A percentile compares a stretch with the other conserved stretches of the same genome.
Conservation (phyloP, 2,329 filamentous ascomycete species). For the Orbilia quercus region DNA sequence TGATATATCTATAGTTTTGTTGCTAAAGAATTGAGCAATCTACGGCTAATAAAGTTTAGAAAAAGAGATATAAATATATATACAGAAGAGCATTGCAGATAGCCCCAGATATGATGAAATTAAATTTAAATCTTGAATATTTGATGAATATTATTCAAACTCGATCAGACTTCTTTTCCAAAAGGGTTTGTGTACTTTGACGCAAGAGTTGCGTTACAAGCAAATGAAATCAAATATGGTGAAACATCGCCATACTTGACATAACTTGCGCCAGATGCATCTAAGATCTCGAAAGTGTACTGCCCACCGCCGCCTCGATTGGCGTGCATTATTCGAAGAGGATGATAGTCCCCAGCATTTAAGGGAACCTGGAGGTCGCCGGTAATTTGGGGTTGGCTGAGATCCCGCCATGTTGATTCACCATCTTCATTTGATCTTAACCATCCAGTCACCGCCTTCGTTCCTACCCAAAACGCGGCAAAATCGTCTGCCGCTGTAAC, state of each 20-base stretch:
- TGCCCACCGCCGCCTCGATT: conserved; percentile 28
- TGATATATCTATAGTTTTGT: no score
- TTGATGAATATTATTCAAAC: no score
- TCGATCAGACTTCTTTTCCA: conserved; percentile 20
- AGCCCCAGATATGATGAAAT: no score
- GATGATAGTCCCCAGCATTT: conserved; percentile 19
- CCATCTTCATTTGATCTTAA: conserved; percentile 18
- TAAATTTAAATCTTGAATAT: no score
- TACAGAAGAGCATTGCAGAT: no score
- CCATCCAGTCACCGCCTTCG: conserved; percentile 26
- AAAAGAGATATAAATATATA: no score
- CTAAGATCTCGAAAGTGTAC: conserved; percentile 30
- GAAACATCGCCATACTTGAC: conserved; percentile 24
- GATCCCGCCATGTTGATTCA: conserved; percentile 17
- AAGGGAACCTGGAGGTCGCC: conserved; percentile 4
- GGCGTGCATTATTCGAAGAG: conserved; percentile 27
- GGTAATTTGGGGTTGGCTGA: conserved; percentile 1
- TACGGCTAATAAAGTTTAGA: no score
- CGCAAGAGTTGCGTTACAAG: conserved; percentile 15
- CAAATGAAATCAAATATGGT: conserved; percentile 19
- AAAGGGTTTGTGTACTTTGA: conserved; percentile 12
- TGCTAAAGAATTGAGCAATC: no score
- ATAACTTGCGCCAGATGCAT: conserved; percentile 13
- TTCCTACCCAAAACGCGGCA: conserved; percentile 19
- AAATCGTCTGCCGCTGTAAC: conserved; percentile 26